Conservation (phyloP, 2,329 filamentous ascomycete genomes). For the Chaetomium sp. region DNA sequence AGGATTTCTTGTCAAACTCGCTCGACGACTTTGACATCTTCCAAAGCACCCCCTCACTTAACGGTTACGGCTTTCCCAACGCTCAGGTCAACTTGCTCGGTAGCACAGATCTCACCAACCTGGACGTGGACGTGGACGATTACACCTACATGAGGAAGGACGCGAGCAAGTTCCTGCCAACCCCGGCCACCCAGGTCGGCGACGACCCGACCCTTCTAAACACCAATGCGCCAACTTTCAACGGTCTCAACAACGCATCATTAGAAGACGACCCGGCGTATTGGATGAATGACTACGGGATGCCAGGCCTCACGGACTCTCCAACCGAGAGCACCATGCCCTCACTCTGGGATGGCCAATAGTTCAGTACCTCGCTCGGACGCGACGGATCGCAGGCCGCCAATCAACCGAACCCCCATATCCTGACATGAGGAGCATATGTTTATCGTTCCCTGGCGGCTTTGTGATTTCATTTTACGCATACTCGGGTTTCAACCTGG, state of each 20-base stretch:
- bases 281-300: constrained; percentile 43
- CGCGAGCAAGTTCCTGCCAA: constrained; percentile 39
- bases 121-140: constrained; percentile 45
- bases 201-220: constrained; percentile 41
- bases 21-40: constrained; percentile 37
- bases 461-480: no score
- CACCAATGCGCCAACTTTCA: constrained; percentile 17
- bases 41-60: constrained; percentile 42
- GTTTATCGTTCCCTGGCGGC: no score
- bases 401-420: no score
- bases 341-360: constrained; percentile 26
- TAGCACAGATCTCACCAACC: constrained; percentile 38
- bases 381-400: constrained; percentile 1
- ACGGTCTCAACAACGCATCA: constrained; percentile 11
- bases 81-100: constrained; percentile 39
- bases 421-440: no score
- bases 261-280: constrained; percentile 44
- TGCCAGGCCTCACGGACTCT: constrained; percentile 29
- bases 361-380: constrained; percentile 11
- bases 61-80: constrained; percentile 39
- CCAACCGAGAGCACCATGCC: constrained; percentile 26
- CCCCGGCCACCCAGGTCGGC: constrained; percentile 33
- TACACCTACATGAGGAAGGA: constrained; percentile 44
- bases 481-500: no score
- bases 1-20: constrained; percentile 45